Base-by-base conservation (phyloP, 116 monocot species). In the Trichopus zeylanicus region DNA sequence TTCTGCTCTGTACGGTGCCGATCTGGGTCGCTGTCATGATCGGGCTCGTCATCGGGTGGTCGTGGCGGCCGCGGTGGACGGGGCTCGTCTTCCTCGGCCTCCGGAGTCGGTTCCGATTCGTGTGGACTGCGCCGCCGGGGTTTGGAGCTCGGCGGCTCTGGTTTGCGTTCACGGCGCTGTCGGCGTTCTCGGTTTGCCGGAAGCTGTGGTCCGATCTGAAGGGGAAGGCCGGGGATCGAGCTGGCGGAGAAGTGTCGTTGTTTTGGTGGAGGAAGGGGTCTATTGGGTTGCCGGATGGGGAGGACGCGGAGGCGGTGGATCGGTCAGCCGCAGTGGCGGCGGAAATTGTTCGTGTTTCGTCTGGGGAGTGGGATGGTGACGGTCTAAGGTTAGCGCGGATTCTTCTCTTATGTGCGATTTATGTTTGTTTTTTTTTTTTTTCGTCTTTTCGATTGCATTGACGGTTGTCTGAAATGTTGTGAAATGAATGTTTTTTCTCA, bases 21-120 rank as follows among this genome's bases (percentile, higher is more conserved):
- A 91, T 98, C 73, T 98, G 97, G 97, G 65, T 80, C 16, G 98
- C 98, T 10, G 91, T 91, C 29, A 91, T 88, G 91, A 91, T 98
- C 60, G 95, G 95, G 15, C 60, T 95, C 33, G 81, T 81, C 48
- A 87, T 95, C 63, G 98, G 98, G 18, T 91, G 98, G 98, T 82
- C 98, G 12, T 98, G 98, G 91, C 52, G 88, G 30, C 98, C 98
- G 61, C 71, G 98, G 21, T 98, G 98, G 98, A 87, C 98, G 49
- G 98, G 91, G 30, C 71, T 98, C 9, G 28, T 98, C 23, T 87
- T 80, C 59, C 70, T 91, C 15, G 98, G 98, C 11, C 61, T 98
- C 3, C 71, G 98, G 51, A 70, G 80, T 71, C 68, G 72, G 65
- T 49, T 84, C 28, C 70, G 87, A 49, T 72, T 82, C 58, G 4